Evolutionary conservation across 2,329 filamentous ascomycete genomes (phyloP).

Genomic region (Mycocentrospora acerina): DNA sequence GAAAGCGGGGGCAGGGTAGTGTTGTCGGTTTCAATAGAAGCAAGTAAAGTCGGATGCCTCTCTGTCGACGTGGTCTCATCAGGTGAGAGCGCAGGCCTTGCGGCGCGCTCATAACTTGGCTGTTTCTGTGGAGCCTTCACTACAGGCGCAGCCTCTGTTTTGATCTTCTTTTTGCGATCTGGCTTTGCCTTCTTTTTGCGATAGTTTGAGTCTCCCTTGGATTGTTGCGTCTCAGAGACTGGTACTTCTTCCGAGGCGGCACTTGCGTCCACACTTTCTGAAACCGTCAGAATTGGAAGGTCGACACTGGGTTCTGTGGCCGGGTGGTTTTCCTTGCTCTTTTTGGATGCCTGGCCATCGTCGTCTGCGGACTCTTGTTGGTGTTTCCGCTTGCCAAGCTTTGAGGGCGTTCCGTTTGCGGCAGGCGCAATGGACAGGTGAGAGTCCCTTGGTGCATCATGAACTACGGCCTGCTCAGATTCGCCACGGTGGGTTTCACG

Average conservation of each 20-base stretch:
- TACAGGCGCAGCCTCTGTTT: constrained; percentile 6
- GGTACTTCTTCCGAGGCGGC: constrained; percentile 5
- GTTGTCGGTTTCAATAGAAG: constrained; percentile 31
- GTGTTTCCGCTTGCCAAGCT: constrained; percentile 42
- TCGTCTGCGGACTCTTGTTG: constrained; percentile 30
- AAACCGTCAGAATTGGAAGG: constrained; percentile 2
- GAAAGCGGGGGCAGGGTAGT: constrained; percentile 7
- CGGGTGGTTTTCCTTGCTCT: constrained; percentile 20
- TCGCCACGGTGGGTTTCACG: constrained; percentile 13
- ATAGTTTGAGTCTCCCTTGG: constrained; percentile 40
- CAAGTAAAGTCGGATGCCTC: constrained; percentile 27
- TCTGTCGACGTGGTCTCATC: constrained; percentile 8
- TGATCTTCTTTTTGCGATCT: constrained; percentile 16
- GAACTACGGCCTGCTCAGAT: constrained; percentile 7
- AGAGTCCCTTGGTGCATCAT: constrained; percentile 7
- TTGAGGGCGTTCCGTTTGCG: constrained; percentile 27
- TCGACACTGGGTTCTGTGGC: constrained; percentile 5
- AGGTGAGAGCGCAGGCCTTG: constrained; percentile 25
- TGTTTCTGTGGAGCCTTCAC: constrained; percentile 7
- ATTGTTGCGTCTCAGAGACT: constrained; percentile 10
- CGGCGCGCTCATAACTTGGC: constrained; percentile 4
- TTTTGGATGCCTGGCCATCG: constrained; percentile 24
- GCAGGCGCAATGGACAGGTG: constrained; percentile 17
- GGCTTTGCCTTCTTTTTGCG: constrained; percentile 34
- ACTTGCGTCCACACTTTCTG: constrained; percentile 10